Base-by-base conservation (phyloP, 2,329 filamentous ascomycete species). In the Calonectria hongkongensis region DNA sequence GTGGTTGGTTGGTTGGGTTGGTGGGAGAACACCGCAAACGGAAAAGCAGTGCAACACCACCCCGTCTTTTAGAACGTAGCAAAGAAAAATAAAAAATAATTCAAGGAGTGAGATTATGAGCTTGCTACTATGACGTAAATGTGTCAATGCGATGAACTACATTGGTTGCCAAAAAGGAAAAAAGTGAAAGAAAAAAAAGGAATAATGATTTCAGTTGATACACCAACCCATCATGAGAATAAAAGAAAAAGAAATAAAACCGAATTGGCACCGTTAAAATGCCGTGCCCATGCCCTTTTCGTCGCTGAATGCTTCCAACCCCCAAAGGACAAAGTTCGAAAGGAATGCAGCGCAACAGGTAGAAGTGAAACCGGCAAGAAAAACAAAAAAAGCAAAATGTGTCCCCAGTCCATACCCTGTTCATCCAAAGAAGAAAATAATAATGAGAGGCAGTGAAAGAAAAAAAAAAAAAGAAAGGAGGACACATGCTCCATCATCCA, bases 91-190 rank as follows among this genome's bases (percentile, higher is more conserved):
- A 60, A 50, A 48, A 67, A n/a, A 58, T 41, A 45, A 39, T 50
- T 43, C 30, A 68, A 65, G n/a, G 54, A 28, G 54, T 60, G 54
- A 60, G 33, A 60, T 60, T 60, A 60, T 39, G 54, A 60, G 13
- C 33, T 30, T 41, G 73, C 76, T 79, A 73, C 79, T 79, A 81
- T 81, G 79, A 77, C 73, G 72, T 74, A 75, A 41, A 39, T 45
- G 30, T 62, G 28, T 60, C 54, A 60, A 60, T 4, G 33, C 36
- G 33, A 41, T 43, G 27, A 36, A 60, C 54, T 60, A 60, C 54
- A 60, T 60, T 60, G 54, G 54, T 25, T 43, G 33, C 39, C 15
- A 60, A 41, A 15, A 21, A 18, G 62, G 51, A 36, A 36, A 63
- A 27, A 30, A 27, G 60, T 21, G 21, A 21, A 21, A 21, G 27